Percentiles rank a stretch among this genome's conserved stretches.
These are phyloP conservation scores for Fusarium stilboides DNA, from an alignment of 2,329 filamentous ascomycete genomes.

Conservation along the genomic window DNA sequence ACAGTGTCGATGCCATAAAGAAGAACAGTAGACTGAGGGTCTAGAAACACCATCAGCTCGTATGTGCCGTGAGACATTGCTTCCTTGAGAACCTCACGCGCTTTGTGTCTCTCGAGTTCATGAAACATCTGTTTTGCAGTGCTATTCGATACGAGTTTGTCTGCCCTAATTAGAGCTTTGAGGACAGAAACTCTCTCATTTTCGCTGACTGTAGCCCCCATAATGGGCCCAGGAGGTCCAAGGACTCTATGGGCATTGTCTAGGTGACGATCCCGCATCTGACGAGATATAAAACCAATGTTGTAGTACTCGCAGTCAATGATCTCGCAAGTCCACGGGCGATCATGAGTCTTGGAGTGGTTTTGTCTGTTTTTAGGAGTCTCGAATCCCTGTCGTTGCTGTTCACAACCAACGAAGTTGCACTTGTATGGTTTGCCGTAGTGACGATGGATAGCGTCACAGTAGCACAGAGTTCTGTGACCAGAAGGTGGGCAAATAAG, in stretches of 20 bases:
- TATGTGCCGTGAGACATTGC: not conserved
- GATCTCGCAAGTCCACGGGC: not conserved
- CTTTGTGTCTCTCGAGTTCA: rapidly evolving
- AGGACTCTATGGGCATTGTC: not conserved
- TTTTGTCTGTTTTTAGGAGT: not conserved
- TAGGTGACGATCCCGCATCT: not conserved
- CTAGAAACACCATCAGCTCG: not conserved
- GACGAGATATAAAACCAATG: not conserved
- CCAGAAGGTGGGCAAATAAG: not conserved
- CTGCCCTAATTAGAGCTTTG: not conserved
- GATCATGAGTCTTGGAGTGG: not conserved
- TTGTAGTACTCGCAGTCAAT: not conserved
- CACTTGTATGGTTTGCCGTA: not conserved
- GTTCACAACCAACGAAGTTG: not conserved
- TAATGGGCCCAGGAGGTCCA: rapidly evolving
- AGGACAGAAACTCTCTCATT: not conserved
- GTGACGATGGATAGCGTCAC: not conserved
- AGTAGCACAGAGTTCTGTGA: not conserved
- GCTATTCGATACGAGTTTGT: not conserved
- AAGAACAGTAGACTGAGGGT: no score
- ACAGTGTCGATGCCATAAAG: no score
- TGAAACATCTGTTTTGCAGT: not conserved
- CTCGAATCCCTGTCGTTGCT: not conserved
- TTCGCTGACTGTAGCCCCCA: not conserved
- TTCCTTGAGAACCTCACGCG: not conserved